Evolutionary conservation across 2,329 filamentous ascomycete genomes (phyloP).

Genomic region (Botrytis byssoidea): DNA sequence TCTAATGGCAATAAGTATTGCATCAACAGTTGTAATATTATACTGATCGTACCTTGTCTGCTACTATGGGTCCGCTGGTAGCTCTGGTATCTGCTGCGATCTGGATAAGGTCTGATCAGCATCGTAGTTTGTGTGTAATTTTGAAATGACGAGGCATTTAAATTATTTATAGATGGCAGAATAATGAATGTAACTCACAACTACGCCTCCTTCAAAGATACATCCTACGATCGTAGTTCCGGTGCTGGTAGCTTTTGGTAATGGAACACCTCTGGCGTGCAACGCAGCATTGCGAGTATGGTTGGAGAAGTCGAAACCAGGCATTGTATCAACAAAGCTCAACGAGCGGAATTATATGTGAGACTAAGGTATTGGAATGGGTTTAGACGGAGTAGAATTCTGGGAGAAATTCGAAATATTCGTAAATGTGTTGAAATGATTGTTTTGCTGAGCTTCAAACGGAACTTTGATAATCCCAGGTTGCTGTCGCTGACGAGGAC

Average conservation of each 20-base stretch:
- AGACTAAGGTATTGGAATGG: slow-evolving; percentile 2
- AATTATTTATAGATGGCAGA: not conserved
- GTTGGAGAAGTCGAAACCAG: slow-evolving; percentile 99
- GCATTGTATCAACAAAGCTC: slow-evolving; percentile 60
- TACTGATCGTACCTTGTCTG: slow-evolving; percentile 71
- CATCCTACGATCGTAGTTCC: slow-evolving; percentile 99
- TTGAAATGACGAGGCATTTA: slow-evolving; percentile 1
- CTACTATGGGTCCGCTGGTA: slow-evolving; percentile 95
- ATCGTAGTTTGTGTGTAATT: slow-evolving; percentile 7
- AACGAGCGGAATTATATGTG: slow-evolving; percentile 19
- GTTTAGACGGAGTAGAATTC: not conserved
- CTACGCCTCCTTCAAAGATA: slow-evolving; percentile 93
- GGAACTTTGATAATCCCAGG: slow-evolving; percentile 12
- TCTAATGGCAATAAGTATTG: slow-evolving; percentile 49
- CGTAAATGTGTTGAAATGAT: slow-evolving; percentile 9
- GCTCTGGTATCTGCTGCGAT: slow-evolving; percentile 98
- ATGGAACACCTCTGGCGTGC: slow-evolving; percentile 87
- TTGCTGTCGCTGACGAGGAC: slow-evolving; percentile 23
- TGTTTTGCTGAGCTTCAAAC: slow-evolving; percentile 15
- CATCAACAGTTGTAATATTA: not conserved
- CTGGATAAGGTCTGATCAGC: slow-evolving; percentile 45
- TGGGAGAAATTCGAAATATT: not conserved
- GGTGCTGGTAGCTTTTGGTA: slow-evolving; percentile 97
- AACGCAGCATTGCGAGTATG: slow-evolving; percentile 98
- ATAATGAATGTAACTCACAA: slow-evolving; percentile 56